Evolutionary conservation across 371 early-diverging fungal genomes (phyloP).

Genomic region (Mucor plumbeus): DNA sequence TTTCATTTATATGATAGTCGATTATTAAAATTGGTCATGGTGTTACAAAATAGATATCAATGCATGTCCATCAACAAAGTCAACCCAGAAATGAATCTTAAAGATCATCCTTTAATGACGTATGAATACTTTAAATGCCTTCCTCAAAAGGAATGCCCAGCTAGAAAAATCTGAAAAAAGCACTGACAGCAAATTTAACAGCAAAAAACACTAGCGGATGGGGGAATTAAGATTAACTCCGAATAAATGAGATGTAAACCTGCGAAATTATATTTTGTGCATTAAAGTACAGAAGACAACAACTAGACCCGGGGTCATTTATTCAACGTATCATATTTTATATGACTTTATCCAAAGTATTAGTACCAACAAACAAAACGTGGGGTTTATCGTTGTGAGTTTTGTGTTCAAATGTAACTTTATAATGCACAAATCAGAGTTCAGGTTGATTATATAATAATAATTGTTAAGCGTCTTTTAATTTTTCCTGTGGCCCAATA

Average conservation of each 20-base stretch:
- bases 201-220: neutral
- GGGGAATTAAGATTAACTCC: neutral
- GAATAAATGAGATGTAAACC: neutral
- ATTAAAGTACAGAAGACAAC: too few relatives aligned
- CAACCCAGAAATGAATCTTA: neutral
- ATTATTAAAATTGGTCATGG: neutral
- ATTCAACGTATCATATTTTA: neutral
- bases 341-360: too few relatives aligned
- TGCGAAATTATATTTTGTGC: neutral
- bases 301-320: neutral
- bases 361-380: neutral
- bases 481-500: neutral
- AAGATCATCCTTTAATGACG: neutral
- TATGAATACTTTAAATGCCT: neutral
- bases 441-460: neutral
- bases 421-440: constrained; percentile 1
- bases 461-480: neutral
- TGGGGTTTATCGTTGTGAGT: neutral
- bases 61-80: neutral
- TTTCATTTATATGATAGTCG: neutral
- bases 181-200: neutral
- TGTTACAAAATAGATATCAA: neutral
- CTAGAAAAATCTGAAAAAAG: neutral
- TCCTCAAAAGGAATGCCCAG: neutral
- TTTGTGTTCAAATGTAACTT: constrained; percentile 5